Evolutionary conservation across 2,329 filamentous ascomycete species (phyloP).

Genomic region (Fusarium sambucinum): DNA sequence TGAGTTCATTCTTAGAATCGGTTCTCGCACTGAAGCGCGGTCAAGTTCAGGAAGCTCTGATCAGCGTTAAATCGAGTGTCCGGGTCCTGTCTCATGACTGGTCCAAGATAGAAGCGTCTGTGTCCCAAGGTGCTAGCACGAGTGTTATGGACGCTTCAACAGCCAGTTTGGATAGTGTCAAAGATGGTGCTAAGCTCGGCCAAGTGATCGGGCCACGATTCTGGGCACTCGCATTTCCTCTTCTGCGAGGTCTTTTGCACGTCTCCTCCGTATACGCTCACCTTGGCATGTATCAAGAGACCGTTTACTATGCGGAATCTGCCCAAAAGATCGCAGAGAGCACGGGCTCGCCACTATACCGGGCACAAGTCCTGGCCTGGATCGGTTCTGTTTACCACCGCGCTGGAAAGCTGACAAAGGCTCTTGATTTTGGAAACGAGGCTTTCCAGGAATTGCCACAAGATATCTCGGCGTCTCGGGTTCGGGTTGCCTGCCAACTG

Average conservation of each 20-base stretch:
- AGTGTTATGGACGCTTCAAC: conserved; percentile 50
- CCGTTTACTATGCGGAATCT: conserved; percentile 87
- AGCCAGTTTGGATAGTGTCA: conserved; percentile 47
- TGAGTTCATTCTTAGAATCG: conserved; percentile 68
- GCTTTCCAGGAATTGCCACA: conserved; percentile 65
- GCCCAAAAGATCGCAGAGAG: conserved; percentile 80
- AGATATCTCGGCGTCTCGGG: conserved; percentile 53
- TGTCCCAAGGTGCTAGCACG: conserved; percentile 31
- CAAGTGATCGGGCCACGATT: conserved; percentile 68
- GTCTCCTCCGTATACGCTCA: conserved; percentile 84
- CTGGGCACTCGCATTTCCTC: conserved; percentile 81
- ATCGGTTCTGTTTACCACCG: conserved; percentile 67
- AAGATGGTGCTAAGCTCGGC: conserved; percentile 37
- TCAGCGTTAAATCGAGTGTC: conserved; percentile 68
- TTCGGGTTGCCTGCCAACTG: conserved; percentile 65
- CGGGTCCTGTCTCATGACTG: conserved; percentile 68
- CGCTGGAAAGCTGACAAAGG: conserved; percentile 70
- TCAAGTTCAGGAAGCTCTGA: conserved; percentile 68
- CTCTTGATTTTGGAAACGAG: conserved; percentile 66
- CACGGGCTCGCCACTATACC: conserved; percentile 71
- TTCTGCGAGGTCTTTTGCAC: conserved; percentile 78
- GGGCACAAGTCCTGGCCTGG: conserved; percentile 67
- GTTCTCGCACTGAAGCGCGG: conserved; percentile 73
- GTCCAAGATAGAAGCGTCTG: conserved; percentile 60
- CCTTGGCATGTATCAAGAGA: conserved; percentile 88